Evolutionary conservation across 2,329 filamentous ascomycete species (phyloP).

Genomic region (Cadophora sp.): DNA sequence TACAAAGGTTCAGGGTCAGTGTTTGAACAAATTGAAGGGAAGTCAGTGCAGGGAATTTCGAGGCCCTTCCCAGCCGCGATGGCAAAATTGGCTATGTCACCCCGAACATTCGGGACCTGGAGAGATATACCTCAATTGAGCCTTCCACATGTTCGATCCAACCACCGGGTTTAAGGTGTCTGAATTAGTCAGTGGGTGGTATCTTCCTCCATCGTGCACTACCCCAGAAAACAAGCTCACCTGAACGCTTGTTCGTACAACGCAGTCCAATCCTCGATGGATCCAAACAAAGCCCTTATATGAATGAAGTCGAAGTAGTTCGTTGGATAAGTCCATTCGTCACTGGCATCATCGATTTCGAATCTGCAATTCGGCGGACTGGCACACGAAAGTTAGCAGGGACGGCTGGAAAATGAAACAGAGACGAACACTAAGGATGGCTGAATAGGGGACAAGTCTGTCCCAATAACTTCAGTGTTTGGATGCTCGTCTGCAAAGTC

Average conservation of each 20-base stretch:
- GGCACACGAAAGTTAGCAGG: neutral
- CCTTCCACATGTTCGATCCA: conserved; percentile 46
- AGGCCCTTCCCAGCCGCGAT: neutral
- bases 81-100: neutral
- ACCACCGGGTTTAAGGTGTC: conserved; percentile 48
- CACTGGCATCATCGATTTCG: conserved; percentile 66
- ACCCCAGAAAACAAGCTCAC: conserved; percentile 43
- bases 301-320: conserved; percentile 67
- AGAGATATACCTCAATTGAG: conserved; percentile 28
- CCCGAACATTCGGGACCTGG: neutral
- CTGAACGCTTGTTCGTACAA: conserved; percentile 58
- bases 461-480: conserved; percentile 42
- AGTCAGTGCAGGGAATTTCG: too few species aligned
- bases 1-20: conserved; percentile 1
- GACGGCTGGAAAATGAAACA: neutral
- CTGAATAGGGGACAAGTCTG: conserved; percentile 47
- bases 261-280: conserved; percentile 61
- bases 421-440: conserved; percentile 47
- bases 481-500: conserved; percentile 46
- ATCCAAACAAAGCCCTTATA: conserved; percentile 62
- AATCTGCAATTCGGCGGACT: conserved; percentile 66
- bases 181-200: conserved; percentile 21
- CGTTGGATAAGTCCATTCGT: conserved; percentile 48
- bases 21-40: neutral
- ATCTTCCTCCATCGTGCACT: neutral